These are phyloP conservation scores for Microthlaspi erraticum DNA, from an alignment of 345 rosid genomes.

Conservation along the genomic window DNA sequence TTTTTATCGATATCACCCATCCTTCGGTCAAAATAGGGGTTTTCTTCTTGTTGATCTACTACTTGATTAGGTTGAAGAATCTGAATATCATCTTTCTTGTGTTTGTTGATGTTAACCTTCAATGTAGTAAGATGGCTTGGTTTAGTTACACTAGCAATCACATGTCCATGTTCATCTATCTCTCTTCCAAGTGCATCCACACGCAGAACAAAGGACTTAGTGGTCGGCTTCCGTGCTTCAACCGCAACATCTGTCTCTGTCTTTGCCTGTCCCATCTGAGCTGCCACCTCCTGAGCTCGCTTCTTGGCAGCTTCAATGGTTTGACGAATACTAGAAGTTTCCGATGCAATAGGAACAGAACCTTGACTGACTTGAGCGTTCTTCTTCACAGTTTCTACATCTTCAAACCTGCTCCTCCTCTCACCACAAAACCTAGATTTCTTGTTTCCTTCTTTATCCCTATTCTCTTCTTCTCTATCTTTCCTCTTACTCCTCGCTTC, in stretches of 20 bases:
- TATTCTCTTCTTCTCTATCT: conserved; percentile 47
- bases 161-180: conserved; percentile 90
- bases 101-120: conserved; percentile 96
- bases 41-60: conserved; percentile 65
- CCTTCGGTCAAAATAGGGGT: conserved; percentile 74
- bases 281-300: conserved; percentile 87
- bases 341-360: not conserved
- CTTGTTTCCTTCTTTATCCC: conserved; percentile 47
- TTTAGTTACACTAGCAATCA: conserved; percentile 65
- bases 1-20: conserved; percentile 75
- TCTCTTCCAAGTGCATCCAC: conserved; percentile 94
- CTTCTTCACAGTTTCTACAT: conserved; percentile 30
- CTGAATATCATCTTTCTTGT: conserved; percentile 90
- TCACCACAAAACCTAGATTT: conserved; percentile 51
- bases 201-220: conserved; percentile 82
- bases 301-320: conserved; percentile 72
- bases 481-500: conserved; percentile 39
- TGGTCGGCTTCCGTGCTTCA: conserved; percentile 71
- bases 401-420: conserved; percentile 63
- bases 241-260: conserved; percentile 51
- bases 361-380: conserved; percentile 18
- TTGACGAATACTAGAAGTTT: not conserved
- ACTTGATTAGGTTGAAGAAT: conserved; percentile 89
- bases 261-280: conserved; percentile 85
- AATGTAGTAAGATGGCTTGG: conserved; percentile 93